These are phyloP conservation scores for Mikania micrantha DNA, from an alignment of 129 eudicot genomes.

Conservation along the genomic window DNA sequence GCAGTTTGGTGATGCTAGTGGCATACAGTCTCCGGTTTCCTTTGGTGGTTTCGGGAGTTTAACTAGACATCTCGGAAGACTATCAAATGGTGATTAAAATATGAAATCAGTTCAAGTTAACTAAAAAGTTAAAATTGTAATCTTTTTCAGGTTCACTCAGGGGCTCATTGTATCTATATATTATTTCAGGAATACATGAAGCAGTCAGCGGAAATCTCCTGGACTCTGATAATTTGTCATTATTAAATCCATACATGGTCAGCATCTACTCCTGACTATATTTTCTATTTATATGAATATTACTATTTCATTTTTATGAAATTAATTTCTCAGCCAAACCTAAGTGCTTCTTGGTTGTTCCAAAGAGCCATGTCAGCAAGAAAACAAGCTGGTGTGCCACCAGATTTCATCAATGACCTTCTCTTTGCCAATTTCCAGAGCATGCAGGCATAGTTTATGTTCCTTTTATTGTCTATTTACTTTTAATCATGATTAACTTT, in stretches of 20 bases:
- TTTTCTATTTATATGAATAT: not conserved
- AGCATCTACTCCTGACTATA: constrained; percentile 18
- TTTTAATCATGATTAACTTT: not conserved
- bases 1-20: constrained; percentile 99
- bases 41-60: constrained; percentile 99
- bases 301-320: not conserved
- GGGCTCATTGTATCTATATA: constrained; percentile 2
- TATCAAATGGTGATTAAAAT: constrained; percentile 57
- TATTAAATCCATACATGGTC: constrained; percentile 91
- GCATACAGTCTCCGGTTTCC: constrained; percentile 97
- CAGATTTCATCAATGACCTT: constrained; percentile 90
- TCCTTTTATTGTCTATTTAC: not conserved
- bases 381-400: constrained; percentile 58
- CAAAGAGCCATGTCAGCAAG: constrained; percentile 99
- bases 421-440: constrained; percentile 71
- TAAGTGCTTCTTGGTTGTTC: constrained; percentile 95
- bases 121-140: not conserved
- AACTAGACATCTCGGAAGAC: constrained; percentile 90
- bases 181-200: constrained; percentile 66
- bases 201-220: constrained; percentile 53
- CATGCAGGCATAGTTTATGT: constrained; percentile 60
- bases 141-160: constrained; percentile 6
- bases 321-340: constrained; percentile 59
- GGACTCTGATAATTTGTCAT: constrained; percentile 63
- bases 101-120: not conserved